These are phyloP conservation scores for Aspergillus eucalypticola DNA, from an alignment of 2,329 filamentous ascomycete genomes.

Conservation along the genomic window DNA sequence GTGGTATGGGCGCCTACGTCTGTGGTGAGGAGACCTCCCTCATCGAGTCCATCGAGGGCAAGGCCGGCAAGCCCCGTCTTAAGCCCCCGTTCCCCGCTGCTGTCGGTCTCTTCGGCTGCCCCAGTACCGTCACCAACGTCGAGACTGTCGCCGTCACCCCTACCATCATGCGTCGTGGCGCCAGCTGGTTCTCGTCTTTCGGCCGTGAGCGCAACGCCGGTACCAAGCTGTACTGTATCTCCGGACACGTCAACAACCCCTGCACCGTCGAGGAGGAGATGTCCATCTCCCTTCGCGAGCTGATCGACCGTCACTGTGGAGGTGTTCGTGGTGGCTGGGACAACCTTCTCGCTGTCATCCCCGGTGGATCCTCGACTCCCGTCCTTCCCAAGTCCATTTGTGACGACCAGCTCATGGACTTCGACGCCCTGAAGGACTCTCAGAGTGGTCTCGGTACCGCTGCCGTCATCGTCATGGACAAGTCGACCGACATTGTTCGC, in stretches of 20 bases:
- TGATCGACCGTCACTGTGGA: constrained; percentile 98
- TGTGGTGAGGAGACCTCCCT: constrained; percentile 98
- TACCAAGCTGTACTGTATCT: constrained; percentile 98
- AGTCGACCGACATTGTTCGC: constrained; percentile 92
- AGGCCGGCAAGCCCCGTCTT: constrained; percentile 95
- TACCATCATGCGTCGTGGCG: constrained; percentile 91
- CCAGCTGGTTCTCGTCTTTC: constrained; percentile 88
- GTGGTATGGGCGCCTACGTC: constrained; percentile 95
- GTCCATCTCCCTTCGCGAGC: constrained; percentile 92
- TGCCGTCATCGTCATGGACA: constrained; percentile 98
- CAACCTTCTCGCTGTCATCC: constrained; percentile 92
- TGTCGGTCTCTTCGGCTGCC: constrained; percentile 96
- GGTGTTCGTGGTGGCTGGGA: constrained; percentile 97
- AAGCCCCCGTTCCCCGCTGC: constrained; percentile 98
- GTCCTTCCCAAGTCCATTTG: constrained; percentile 88
- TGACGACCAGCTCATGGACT: constrained; percentile 98
- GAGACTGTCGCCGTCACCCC: constrained; percentile 95
- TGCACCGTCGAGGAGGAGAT: constrained; percentile 99
- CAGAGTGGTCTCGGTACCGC: constrained; percentile 97
- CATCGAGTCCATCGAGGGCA: constrained; percentile 97
- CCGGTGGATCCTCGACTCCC: constrained; percentile 93
- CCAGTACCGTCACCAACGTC: constrained; percentile 96
- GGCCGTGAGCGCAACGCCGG: constrained; percentile 95
- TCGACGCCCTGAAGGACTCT: constrained; percentile 95
- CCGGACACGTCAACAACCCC: constrained; percentile 97